Evolutionary conservation across 2,329 filamentous ascomycete genomes (phyloP).

Genomic region (Aspergillus bombycis): DNA sequence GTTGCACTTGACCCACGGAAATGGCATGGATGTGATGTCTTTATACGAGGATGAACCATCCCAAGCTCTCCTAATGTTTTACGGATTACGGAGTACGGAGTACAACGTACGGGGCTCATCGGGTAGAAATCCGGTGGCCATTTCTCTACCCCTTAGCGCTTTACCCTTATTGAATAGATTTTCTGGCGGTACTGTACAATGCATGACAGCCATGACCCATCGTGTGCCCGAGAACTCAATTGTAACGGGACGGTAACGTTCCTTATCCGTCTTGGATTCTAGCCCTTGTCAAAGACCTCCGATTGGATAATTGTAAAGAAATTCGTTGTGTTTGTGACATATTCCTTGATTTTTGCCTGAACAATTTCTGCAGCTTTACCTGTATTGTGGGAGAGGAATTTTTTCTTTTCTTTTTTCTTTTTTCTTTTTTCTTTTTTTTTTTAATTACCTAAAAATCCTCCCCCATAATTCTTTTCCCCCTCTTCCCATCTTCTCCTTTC

Average conservation of each 20-base stretch:
- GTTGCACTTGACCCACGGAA: background rate
- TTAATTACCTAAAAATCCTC: background rate
- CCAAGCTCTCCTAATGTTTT: background rate
- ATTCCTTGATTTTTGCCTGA: background rate
- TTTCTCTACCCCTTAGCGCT: background rate
- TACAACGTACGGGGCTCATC: background rate
- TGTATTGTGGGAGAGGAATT: background rate
- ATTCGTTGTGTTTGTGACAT: background rate
- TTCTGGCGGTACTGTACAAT: background rate
- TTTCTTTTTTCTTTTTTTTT: background rate
- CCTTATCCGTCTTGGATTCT: conserved; percentile 1
- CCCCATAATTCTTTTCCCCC: conserved; percentile 5
- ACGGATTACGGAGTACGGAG: background rate
- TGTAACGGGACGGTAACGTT: conserved; percentile 4
- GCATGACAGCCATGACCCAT: background rate
- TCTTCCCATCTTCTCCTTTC: background rate
- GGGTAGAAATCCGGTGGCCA: background rate
- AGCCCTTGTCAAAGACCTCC: background rate
- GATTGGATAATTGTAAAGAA: background rate
- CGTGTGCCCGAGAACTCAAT: background rate
- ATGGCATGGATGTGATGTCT: background rate
- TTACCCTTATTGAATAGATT: background rate
- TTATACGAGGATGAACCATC: background rate
- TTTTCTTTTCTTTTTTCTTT: background rate
- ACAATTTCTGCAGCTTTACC: conserved; percentile 2